phyloP scores from a whole-genome alignment of 805 yeast species.

The Teunomyces pallodes region DNA sequence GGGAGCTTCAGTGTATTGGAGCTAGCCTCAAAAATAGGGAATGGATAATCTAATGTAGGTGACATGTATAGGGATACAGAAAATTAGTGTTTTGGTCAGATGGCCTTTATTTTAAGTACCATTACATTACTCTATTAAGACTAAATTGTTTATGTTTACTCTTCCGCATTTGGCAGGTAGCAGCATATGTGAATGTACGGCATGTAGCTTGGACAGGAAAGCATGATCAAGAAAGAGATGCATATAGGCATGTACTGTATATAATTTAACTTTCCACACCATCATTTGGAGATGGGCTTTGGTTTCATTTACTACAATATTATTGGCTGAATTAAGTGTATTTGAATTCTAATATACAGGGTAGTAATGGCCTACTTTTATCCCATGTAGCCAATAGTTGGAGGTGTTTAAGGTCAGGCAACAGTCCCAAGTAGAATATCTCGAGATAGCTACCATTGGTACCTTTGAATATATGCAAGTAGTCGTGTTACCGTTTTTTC shows the following conservation, averaged over 20 bases:
- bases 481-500: not conserved
- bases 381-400: not conserved
- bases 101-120: not conserved
- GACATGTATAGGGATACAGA: constrained; percentile 4
- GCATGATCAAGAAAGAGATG: not conserved
- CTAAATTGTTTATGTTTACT: constrained; percentile 15
- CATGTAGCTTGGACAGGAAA: not conserved
- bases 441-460: not conserved
- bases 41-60: constrained; percentile 12
- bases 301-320: not conserved
- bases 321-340: constrained; percentile 1
- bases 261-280: not conserved
- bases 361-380: not conserved
- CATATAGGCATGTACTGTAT: not conserved
- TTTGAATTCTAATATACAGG: constrained; percentile 2
- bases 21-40: constrained; percentile 6
- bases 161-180: constrained; percentile 1
- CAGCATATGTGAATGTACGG: not conserved
- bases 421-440: not conserved
- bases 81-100: not conserved
- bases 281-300: not conserved
- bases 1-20: constrained; percentile 6
- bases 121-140: constrained; percentile 1
- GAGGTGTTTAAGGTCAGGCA: too few relatives aligned
- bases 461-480: constrained; percentile 1